Evolutionary conservation across 371 early-diverging fungal genomes (phyloP), one percentile per base, ranked within the genome.

Genomic region (Actinomortierella ambigua): DNA sequence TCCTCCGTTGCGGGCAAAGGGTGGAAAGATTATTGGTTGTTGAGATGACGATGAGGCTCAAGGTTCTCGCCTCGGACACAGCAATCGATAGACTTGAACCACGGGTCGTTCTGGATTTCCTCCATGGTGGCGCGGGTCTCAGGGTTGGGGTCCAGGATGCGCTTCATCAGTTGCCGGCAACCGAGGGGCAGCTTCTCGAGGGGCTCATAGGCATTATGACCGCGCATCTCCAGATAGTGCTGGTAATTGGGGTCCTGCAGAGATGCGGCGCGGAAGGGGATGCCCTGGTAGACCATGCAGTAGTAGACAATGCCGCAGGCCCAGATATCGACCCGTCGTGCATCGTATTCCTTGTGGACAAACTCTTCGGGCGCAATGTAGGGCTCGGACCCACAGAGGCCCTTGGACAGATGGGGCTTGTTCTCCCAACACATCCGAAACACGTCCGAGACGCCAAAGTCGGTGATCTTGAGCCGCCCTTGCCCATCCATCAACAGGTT

Each of bases 361-460:
- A 81, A 83, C 73, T 88, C 89, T 79, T 95, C 95, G 7, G 97
- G 97, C 2, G 96, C 90, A 79, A 95, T 95, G 77, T 95, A 97
- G 3, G 95, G 94, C 42, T 89, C 90, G 8, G 91, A 89, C 7
- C 97, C 96, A 61, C 93, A 93, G 69, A 93, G 81, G 40, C 94
- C 93, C 55, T 80, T 73, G 47, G 91, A 94, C 50, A 80, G 66
- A 68, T 87, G 90, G 27, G 85, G 57, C n/a, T 68, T 66, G 44
- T 77, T 80, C 68, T 93, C 92, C 85, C 91, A 93, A 28, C 85
- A 82, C 18, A 87, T 88, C 49, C 91, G 81, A 81, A 96, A 96
- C 1, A 98, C 95, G 57, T 93, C 93, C 1, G 97, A 91, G 6
- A 96, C 95, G 44, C 98, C 97, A 88, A 98, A 99, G 79, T 99